Conservation (phyloP, 1,284 basidiomycete genomes). For the Hypsizygus ulmarius region DNA sequence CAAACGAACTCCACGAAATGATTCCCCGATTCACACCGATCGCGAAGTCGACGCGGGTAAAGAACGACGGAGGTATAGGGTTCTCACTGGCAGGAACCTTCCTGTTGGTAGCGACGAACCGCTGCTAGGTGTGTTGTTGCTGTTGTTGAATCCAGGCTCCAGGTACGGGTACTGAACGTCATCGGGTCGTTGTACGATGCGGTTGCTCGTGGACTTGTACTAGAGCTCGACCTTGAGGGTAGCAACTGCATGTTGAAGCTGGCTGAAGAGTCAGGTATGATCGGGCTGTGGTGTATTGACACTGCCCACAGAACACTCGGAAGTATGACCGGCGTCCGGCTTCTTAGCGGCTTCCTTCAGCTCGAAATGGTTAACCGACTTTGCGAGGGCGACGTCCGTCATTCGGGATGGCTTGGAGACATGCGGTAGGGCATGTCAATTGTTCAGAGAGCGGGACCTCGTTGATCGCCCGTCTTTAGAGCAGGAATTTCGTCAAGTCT, state of each 20-base stretch:
- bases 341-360: conserved; percentile 4
- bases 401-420: conserved; percentile 1
- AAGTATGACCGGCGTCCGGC: neutral
- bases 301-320: too few relatives aligned
- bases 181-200: neutral
- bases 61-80: neutral
- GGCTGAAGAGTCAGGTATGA: conserved; percentile 10
- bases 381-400: conserved; percentile 14
- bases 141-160: conserved; percentile 14
- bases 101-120: neutral
- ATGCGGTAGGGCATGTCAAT: neutral
- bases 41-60: neutral
- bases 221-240: conserved; percentile 8
- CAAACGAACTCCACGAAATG: too few relatives aligned
- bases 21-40: conserved; percentile 6
- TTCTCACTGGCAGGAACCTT: neutral
- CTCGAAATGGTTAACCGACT: conserved; percentile 4
- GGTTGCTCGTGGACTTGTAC: neutral
- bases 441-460: conserved; percentile 3
- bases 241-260: conserved; percentile 5
- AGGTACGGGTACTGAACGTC: conserved; percentile 3
- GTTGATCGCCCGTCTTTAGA: conserved; percentile 25
- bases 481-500: conserved; percentile 35
- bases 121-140: too few relatives aligned
- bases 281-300: neutral